Evolutionary conservation across 208 protist species (phyloP).

Genomic region (Leptomonas pyrrhocoris): DNA sequence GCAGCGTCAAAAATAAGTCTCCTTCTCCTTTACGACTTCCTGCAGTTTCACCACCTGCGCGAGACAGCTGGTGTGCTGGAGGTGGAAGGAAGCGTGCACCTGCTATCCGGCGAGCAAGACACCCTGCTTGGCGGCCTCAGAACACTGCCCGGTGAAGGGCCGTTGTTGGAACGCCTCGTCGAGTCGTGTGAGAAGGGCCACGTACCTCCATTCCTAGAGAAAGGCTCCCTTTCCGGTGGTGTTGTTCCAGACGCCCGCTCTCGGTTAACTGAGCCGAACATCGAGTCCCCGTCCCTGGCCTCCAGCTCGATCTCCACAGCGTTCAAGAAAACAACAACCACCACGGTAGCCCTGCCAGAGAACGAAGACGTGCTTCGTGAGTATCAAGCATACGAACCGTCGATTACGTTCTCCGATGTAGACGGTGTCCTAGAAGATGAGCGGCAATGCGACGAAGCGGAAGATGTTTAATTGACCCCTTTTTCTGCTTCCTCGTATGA

Average conservation of each 20-base stretch:
- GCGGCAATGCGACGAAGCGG: conserved; percentile 43
- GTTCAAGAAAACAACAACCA: background rate
- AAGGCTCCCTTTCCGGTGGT: background rate
- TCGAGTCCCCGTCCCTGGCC: background rate
- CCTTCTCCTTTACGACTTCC: conserved; percentile 79
- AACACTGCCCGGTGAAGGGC: conserved; percentile 33
- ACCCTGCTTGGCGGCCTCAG: conserved; percentile 57
- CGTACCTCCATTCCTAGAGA: background rate
- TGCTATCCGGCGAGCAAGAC: conserved; percentile 38
- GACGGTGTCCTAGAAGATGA: conserved; percentile 29
- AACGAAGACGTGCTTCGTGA: conserved; percentile 38
- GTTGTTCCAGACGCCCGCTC: background rate
- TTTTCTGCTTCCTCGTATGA: background rate
- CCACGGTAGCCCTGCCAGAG: background rate
- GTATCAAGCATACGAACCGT: conserved; percentile 63
- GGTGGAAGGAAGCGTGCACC: conserved; percentile 49
- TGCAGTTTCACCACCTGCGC: conserved; percentile 47
- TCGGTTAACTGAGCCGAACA: too few species aligned
- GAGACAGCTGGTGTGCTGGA: conserved; percentile 72
- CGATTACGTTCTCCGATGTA: conserved; percentile 58
- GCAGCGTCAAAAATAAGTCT: conserved; percentile 46
- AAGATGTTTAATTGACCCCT: conserved; percentile 30
- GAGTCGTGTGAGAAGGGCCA: background rate
- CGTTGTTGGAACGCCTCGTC: conserved; percentile 45
- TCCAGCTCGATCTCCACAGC: background rate